Percentiles rank a stretch among this genome's conserved stretches.
These are phyloP conservation scores for Phragmites australis DNA, from an alignment of 176 grass and related monocot genomes.

Conservation along the genomic window DNA sequence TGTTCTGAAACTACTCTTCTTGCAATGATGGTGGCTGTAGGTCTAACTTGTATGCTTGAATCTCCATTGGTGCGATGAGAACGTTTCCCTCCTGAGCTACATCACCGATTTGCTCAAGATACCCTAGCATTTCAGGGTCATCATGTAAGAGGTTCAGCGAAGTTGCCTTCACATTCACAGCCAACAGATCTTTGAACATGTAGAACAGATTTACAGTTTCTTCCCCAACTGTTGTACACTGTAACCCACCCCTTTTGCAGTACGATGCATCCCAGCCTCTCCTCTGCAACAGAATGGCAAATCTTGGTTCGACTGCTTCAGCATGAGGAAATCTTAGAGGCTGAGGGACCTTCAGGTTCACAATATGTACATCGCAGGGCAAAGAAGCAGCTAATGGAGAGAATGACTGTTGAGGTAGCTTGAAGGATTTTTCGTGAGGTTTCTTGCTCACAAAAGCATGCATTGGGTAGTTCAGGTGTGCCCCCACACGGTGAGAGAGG, in stretches of 20 bases:
- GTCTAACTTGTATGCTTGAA: slow-evolving; percentile 93
- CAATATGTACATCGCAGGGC: slow-evolving; percentile 90
- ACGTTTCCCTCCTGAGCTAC: slow-evolving; percentile 82
- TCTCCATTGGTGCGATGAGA: slow-evolving; percentile 95
- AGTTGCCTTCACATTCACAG: slow-evolving; percentile 81
- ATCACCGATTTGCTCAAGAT: slow-evolving; percentile 76
- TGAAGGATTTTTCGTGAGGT: slow-evolving; percentile 44
- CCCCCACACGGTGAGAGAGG: slow-evolving; percentile 71
- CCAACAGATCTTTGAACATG: slow-evolving; percentile 85
- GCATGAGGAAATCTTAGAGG: slow-evolving; percentile 74
- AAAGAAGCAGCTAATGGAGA: slow-evolving; percentile 67
- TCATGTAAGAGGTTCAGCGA: slow-evolving; percentile 94
- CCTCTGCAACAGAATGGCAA: slow-evolving; percentile 80
- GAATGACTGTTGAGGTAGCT: slow-evolving; percentile 57
- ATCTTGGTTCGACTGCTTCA: slow-evolving; percentile 50
- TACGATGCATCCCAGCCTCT: slow-evolving; percentile 87
- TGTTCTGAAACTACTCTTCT: slow-evolving; percentile 40
- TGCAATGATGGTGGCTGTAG: slow-evolving; percentile 51
- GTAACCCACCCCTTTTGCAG: slow-evolving; percentile 69
- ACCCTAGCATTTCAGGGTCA: slow-evolving; percentile 81
- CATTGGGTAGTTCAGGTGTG: slow-evolving; percentile 87
- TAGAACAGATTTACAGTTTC: slow-evolving; percentile 89
- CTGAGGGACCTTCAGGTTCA: slow-evolving; percentile 88
- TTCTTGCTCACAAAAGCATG: slow-evolving; percentile 82
- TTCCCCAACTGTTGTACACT: slow-evolving; percentile 68